Evolutionary conservation across 345 rosid genomes (phyloP).

Genomic region (Eucalyptus marginata): DNA sequence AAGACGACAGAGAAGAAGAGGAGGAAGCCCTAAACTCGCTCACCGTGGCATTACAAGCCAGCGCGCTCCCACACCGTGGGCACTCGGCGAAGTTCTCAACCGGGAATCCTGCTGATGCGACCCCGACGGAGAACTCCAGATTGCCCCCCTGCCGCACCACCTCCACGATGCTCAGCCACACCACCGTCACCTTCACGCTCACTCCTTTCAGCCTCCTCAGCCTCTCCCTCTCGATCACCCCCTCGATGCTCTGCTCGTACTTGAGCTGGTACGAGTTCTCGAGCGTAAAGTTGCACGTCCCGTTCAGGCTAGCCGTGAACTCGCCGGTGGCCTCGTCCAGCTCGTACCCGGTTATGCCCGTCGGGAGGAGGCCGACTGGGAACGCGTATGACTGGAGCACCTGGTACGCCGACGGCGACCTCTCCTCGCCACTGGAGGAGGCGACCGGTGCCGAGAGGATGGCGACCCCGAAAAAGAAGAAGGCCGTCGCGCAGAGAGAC

Average conservation of each 20-base stretch:
- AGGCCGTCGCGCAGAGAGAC: background rate
- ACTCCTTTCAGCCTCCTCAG: slow-evolving; percentile 35
- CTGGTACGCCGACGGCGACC: slow-evolving; percentile 38
- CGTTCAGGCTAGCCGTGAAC: slow-evolving; percentile 26
- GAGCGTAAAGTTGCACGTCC: slow-evolving; percentile 31
- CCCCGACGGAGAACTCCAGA: slow-evolving; percentile 48
- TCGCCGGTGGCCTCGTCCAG: slow-evolving; percentile 39
- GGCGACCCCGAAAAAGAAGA: background rate
- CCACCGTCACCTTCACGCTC: slow-evolving; percentile 32
- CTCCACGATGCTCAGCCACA: slow-evolving; percentile 48
- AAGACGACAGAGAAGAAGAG: background rate
- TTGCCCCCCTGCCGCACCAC: slow-evolving; percentile 25
- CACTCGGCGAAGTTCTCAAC: slow-evolving; percentile 23
- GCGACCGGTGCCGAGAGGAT: background rate
- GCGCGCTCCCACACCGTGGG: slow-evolving; percentile 40
- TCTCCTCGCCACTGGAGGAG: background rate
- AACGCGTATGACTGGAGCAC: slow-evolving; percentile 30
- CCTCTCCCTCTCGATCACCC: slow-evolving; percentile 26
- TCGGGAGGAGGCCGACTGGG: slow-evolving; percentile 53
- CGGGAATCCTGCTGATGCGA: slow-evolving; percentile 42
- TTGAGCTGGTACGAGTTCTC: slow-evolving; percentile 36
- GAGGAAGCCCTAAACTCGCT: background rate
- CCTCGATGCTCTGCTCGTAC: slow-evolving; percentile 37
- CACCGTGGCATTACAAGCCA: slow-evolving; percentile 8
- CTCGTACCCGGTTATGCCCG: slow-evolving; percentile 41